A percentile compares a stretch with the other conserved stretches of the same genome.
Evolutionary conservation across 2,329 filamentous ascomycete genomes (phyloP).

Genomic region (Aspergillus pseudoviridinutans): DNA sequence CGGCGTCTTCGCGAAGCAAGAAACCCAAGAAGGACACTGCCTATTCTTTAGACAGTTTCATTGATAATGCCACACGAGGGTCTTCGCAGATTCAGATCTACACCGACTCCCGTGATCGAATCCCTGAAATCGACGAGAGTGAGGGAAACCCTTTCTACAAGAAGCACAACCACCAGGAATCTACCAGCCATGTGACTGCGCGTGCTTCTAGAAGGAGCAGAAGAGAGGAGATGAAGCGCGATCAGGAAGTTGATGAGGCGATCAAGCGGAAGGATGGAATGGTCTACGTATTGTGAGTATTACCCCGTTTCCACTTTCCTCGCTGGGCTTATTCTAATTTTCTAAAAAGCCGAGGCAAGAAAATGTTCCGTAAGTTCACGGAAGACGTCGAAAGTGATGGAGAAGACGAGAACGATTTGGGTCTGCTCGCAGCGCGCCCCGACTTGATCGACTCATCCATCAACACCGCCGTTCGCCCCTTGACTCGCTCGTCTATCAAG

Average conservation of each 20-base stretch:
- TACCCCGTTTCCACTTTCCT: slow-evolving; percentile 1
- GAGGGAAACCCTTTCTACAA: slow-evolving; percentile 56
- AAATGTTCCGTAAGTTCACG: slow-evolving; percentile 55
- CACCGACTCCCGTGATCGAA: slow-evolving; percentile 60
- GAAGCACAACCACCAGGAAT: slow-evolving; percentile 29
- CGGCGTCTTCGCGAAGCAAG: slow-evolving; percentile 44
- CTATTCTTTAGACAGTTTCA: slow-evolving; percentile 45
- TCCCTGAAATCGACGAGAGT: slow-evolving; percentile 50
- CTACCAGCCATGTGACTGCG: slow-evolving; percentile 20
- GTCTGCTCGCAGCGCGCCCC: slow-evolving; percentile 38
- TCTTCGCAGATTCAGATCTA: slow-evolving; percentile 53
- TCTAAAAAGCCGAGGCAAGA: slow-evolving; percentile 54
- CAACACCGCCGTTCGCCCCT: slow-evolving; percentile 38
- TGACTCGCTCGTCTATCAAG: slow-evolving; percentile 57
- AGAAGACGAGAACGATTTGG: slow-evolving; percentile 40
- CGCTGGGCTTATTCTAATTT: slow-evolving; percentile 22
- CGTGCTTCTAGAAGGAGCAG: slow-evolving; percentile 37
- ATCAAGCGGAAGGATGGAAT: slow-evolving; percentile 54
- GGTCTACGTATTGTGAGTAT: slow-evolving; percentile 59
- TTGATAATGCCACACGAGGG: slow-evolving; percentile 25
- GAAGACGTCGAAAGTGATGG: slow-evolving; percentile 38
- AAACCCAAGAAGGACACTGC: slow-evolving; percentile 44
- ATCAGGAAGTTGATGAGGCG: slow-evolving; percentile 48
- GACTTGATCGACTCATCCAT: slow-evolving; percentile 33
- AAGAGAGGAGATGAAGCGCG: slow-evolving; percentile 24